Evolutionary conservation across 2,329 filamentous ascomycete genomes (phyloP).

Genomic region (Pyricularia grisea): DNA sequence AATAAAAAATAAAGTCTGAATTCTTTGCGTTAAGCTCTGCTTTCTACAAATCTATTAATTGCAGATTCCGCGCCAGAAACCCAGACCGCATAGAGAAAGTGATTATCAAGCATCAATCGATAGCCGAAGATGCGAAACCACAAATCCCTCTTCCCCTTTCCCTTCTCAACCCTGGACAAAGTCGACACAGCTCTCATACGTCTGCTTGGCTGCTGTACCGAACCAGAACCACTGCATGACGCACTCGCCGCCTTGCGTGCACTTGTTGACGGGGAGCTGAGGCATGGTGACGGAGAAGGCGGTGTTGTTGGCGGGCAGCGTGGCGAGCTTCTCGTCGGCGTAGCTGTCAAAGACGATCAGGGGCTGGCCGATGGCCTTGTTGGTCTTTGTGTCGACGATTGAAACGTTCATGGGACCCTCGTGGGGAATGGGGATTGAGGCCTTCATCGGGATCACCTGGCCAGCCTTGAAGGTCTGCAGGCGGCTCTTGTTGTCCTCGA

Average conservation of each 20-base stretch:
- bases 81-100: neutral
- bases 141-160: neutral
- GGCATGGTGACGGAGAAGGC: slow-evolving; percentile 32
- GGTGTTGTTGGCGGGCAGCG: slow-evolving; percentile 30
- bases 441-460: slow-evolving; percentile 31
- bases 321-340: slow-evolving; percentile 31
- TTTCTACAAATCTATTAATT: neutral
- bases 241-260: slow-evolving; percentile 21
- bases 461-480: slow-evolving; percentile 32
- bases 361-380: slow-evolving; percentile 40
- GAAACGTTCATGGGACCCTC: slow-evolving; percentile 44
- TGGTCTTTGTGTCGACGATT: slow-evolving; percentile 42
- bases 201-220: slow-evolving; percentile 24
- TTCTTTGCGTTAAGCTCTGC: neutral
- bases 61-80: neutral
- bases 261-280: slow-evolving; percentile 16
- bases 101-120: neutral
- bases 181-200: slow-evolving; percentile 28
- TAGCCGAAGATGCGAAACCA: neutral
- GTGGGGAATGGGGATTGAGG: slow-evolving; percentile 32
- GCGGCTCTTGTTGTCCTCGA: slow-evolving; percentile 31
- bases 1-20: neutral
- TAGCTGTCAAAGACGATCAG: slow-evolving; percentile 47
- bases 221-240: slow-evolving; percentile 37
- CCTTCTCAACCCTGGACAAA: slow-evolving; percentile 15